Evolutionary conservation across 192 early-diverging fungal genomes (phyloP).

Genomic region (Coemansia sp.): DNA sequence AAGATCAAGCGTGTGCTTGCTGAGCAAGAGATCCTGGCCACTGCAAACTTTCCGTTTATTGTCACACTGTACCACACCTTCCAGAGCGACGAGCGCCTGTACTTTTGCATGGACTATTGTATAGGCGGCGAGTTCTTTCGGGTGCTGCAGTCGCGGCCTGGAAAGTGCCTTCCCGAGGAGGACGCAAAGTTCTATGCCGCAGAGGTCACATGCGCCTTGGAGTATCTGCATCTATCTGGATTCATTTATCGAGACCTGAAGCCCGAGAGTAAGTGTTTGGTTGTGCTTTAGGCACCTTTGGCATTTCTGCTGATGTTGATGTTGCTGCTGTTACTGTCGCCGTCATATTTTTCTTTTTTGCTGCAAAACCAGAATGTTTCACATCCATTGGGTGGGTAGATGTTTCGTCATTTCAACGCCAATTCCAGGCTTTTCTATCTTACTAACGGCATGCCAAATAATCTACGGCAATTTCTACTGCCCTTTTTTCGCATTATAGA

Average conservation of each 20-base stretch:
- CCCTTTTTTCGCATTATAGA: constrained; percentile 39
- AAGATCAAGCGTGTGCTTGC: constrained; percentile 98
- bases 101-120: constrained; percentile 91
- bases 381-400: neutral
- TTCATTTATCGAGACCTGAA: constrained; percentile 99
- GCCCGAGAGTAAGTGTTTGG: constrained; percentile 73
- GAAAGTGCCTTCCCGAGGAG: constrained; percentile 85
- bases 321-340: neutral
- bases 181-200: constrained; percentile 97
- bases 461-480: constrained; percentile 5
- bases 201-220: constrained; percentile 92
- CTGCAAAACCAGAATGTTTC: neutral
- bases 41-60: constrained; percentile 87
- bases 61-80: constrained; percentile 90
- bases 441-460: constrained; percentile 15
- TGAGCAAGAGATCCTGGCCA: constrained; percentile 92
- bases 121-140: constrained; percentile 88
- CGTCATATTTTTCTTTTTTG: neutral
- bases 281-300: no score
- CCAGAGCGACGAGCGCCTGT: constrained; percentile 83
- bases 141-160: constrained; percentile 82
- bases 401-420: neutral
- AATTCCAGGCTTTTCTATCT: neutral
- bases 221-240: constrained; percentile 95
- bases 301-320: constrained; percentile 7